Base-by-base conservation (phyloP, 495 filamentous ascomycete genomes). In the Penicillium ochrochloron region DNA sequence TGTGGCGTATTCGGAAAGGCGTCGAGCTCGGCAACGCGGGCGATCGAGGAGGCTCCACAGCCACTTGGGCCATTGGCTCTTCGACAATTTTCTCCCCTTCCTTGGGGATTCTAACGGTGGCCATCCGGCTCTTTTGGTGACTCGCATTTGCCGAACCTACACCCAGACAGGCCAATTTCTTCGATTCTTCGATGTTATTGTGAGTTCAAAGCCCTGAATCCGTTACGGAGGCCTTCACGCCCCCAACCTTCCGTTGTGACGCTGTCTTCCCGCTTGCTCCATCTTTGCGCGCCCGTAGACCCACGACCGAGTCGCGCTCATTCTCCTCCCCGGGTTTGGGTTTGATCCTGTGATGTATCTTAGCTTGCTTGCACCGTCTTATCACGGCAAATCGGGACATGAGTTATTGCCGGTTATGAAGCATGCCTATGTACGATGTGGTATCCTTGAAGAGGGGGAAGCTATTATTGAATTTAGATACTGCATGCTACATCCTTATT, bases 71-170 rank as follows among this genome's bases (percentile, higher is more conserved):
- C 27, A 62, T 60, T 63, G 51, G 65, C 59, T 39, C n/a, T 15
- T 33, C 19, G n/a, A 35, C 27, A 25, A 25, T 63, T 57, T 57
- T 66, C 19, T 15, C 44, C 35, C 51, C 57, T 57, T 56, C 51
- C 57, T 52, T 60, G 59, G 60, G 42, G 59, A 61, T 21, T 11
- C 19, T 11, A 4, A 51, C 25, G 6, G 2, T 46, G 42, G 44
- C 48, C 51, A 15, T 37, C 55, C 65, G 66, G 66, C 66, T 69
- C 33, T 69, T 69, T 54, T 11, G 39, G 48, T 7, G 23, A 15
- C 39, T n/a, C 39, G 21, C 52, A 69, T 69, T 60, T 69, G 66
- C 66, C 66, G 66, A 69, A 41, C 9, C 33, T 14, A 19, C 6
- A 4, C 39, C 25, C 15, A 55, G 29, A 29, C 25, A 29, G 6